Base-by-base conservation (phyloP, 768 basidiomycete genomes). In the Collybia nuda region DNA sequence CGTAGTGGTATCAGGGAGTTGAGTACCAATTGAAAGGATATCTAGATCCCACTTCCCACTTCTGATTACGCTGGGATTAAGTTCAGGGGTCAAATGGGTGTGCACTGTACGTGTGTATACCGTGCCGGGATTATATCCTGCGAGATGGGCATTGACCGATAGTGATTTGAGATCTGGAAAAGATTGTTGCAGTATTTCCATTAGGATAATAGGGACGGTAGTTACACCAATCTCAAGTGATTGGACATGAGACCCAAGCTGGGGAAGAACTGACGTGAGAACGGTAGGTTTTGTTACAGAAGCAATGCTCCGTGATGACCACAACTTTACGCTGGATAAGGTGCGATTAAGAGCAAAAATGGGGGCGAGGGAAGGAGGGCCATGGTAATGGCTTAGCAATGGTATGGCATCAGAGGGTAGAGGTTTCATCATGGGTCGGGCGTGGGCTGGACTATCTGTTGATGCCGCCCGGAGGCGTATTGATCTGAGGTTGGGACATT, bases 101-200 rank as follows among this genome's bases (percentile, higher is more conserved):
- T 46, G n/a, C 14, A 22, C 48, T 2, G 40, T 41, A 26, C 51
- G 40, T 14, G 38, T 52, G 17, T 47, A 49, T 35, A 45, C 54
- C 1, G 53, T 28, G 2, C 60, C 62, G 3, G 59, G 57, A n/a
- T 60, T 51, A 40, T 55, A 60, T 1, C 53, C 50, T 9, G 57
- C 56, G 35, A 62, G 51, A 38, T 61, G 62, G 19, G 53, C 48
- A 40, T 62, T 62, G 36, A 65, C 38, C 1, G 56, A 40, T 17
- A 62, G 58, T 8, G 40, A 48, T 32, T 42, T 48, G 19, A 60
- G 48, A 9, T 47, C 44, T 26, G 60, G 58, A n/a, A 61, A 40
- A 14, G 39, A 23, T 9, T 47, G 48, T 8, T 40, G 40, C 5
- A 64, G 51, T 3, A 47, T 26, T 17, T 44, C 47, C 21, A 64